Conservation (phyloP, 495 filamentous ascomycete genomes). For the Penicillium silybi region DNA sequence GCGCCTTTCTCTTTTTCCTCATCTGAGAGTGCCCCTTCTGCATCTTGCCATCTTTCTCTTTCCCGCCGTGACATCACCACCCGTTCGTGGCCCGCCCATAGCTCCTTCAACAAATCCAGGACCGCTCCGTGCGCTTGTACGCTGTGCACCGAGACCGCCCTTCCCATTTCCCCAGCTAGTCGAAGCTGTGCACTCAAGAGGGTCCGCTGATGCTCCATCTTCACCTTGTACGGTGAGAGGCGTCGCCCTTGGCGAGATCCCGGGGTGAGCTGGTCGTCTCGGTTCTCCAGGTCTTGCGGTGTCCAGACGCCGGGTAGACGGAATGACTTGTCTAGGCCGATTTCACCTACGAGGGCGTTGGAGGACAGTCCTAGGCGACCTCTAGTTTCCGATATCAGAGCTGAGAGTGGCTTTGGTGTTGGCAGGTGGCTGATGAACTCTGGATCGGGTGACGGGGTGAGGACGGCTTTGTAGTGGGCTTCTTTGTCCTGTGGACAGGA, state of each 20-base stretch:
- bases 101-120: conserved; percentile 65
- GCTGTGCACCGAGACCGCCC: conserved; percentile 84
- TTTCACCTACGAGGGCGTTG: conserved; percentile 75
- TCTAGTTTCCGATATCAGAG: conserved; percentile 62
- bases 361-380: conserved; percentile 59
- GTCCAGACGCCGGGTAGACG: conserved; percentile 68
- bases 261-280: conserved; percentile 61
- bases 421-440: conserved; percentile 67
- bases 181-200: conserved; percentile 78
- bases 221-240: conserved; percentile 71
- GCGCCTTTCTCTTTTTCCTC: conserved; percentile 20
- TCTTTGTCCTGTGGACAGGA: conserved; percentile 35
- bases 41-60: conserved; percentile 40
- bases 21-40: conserved; percentile 27
- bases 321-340: conserved; percentile 84
- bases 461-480: conserved; percentile 67
- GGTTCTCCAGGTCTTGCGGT: conserved; percentile 44
- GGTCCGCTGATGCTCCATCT: conserved; percentile 70
- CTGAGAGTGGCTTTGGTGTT: conserved; percentile 63
- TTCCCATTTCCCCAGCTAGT: conserved; percentile 75
- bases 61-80: conserved; percentile 62
- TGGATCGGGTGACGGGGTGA: conserved; percentile 50
- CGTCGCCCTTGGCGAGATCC: conserved; percentile 76
- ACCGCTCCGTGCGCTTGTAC: conserved; percentile 86
- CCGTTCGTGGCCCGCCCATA: conserved; percentile 83